Evolutionary conservation across 2,329 filamentous ascomycete species (phyloP).

Genomic region (Epicoccum nigrum): DNA sequence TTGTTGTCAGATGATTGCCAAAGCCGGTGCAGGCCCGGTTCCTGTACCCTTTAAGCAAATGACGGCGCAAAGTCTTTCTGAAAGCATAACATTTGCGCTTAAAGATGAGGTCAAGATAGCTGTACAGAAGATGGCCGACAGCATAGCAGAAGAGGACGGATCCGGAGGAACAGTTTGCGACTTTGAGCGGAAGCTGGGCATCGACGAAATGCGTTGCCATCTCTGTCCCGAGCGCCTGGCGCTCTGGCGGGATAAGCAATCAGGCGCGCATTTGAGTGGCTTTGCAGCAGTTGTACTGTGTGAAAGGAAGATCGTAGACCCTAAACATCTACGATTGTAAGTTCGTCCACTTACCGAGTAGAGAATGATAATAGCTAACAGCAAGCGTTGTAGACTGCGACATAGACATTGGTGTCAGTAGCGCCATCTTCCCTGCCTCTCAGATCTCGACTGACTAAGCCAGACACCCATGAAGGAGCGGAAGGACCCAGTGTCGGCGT

Average conservation of each 20-base stretch:
- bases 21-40: conserved; percentile 56
- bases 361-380: not conserved
- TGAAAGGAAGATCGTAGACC: conserved; percentile 10
- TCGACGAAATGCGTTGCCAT: conserved; percentile 29
- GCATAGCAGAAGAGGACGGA: conserved; percentile 27
- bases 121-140: conserved; percentile 25
- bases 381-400: conserved; percentile 12
- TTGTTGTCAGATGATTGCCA: conserved; percentile 53
- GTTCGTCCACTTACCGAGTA: not conserved
- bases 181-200: conserved; percentile 17
- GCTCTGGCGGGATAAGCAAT: conserved; percentile 26
- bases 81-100: conserved; percentile 55
- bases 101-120: conserved; percentile 41
- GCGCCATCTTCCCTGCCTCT: not conserved
- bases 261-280: conserved; percentile 26
- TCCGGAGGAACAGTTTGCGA: conserved; percentile 17
- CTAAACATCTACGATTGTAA: conserved; percentile 23
- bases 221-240: conserved; percentile 27
- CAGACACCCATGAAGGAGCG: conserved; percentile 29
- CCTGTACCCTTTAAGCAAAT: conserved; percentile 57
- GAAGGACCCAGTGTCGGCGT: conserved; percentile 20
- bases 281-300: conserved; percentile 20
- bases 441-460: conserved; percentile 1
- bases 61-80: conserved; percentile 52
- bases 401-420: conserved; percentile 30